Base-by-base conservation (phyloP, 1,139 yeast genomes). In the Wickerhamomyces sp. region DNA sequence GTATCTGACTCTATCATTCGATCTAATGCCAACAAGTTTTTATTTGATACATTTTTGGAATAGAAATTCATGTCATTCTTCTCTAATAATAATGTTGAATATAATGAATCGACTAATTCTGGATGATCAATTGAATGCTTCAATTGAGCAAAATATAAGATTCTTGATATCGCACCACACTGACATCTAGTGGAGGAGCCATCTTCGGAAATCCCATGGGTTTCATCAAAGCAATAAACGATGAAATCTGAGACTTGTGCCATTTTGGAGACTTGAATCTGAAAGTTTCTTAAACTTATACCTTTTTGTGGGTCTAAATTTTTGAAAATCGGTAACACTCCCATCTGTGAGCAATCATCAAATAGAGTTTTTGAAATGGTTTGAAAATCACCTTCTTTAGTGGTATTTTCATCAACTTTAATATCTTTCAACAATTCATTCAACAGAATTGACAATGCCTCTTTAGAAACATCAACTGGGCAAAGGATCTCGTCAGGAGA, bases 211-310 rank as follows among this genome's bases (percentile, higher is more conserved):
- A 52, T 36, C 45, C 56, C 46, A 43, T 71, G 72, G 36, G 62
- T 63, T 8, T 63, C 58, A 41, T 75, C 71, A 48, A 78, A 71
- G 48, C 79, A 69, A 59, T 86, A 88, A 13, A 87, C 78, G 27
- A 84, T 67, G 47, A 86, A 76, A 59, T 87, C 95, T 0, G 91
- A 77, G 32, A 85, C 71, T 15, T 76, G 70, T 9, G 89, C 83
- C 59, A 80, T 68, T 58, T 85, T 87, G 26, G 86, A 75, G 9
- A 79, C 87, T 64, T 87, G 96, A 47, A 82, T 81, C 55, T 83
- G 85, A 62, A 85, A 88, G 60, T 86, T 86, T 50, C 95, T 72
- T 42, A 85, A 68, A 8, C 86, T 80, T 4, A 84, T 79, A 13
- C 93, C 94, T 32, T 72, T 65, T 44, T 72, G 77, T 1, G 94